Evolutionary conservation across 2,329 filamentous ascomycete species (phyloP).

Genomic region (Diaporthe amygdali): DNA sequence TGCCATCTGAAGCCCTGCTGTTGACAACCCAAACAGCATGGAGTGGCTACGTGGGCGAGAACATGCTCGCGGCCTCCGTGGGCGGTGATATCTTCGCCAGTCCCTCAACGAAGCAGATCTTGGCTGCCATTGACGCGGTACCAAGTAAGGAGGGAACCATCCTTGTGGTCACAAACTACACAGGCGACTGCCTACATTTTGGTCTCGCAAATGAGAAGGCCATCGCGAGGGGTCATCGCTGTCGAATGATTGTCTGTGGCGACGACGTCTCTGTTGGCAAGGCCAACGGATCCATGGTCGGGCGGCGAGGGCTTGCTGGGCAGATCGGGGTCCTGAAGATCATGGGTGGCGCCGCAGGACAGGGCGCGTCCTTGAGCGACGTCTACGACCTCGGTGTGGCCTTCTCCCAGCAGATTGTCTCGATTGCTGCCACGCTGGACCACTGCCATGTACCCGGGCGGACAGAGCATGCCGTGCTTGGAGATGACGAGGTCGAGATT

Average conservation of each 20-base stretch:
- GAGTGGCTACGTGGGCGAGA: slow-evolving; percentile 66
- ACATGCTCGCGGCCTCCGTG: slow-evolving; percentile 66
- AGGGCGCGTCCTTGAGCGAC: slow-evolving; percentile 53
- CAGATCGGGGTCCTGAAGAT: slow-evolving; percentile 66
- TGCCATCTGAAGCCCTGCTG: not conserved
- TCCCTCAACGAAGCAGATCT: slow-evolving; percentile 67
- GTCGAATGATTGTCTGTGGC: slow-evolving; percentile 64
- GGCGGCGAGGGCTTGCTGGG: slow-evolving; percentile 65
- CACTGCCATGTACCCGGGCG: slow-evolving; percentile 65
- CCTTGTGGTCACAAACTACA: slow-evolving; percentile 69
- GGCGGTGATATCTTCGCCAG: slow-evolving; percentile 69
- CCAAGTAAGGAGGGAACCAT: slow-evolving; percentile 62
- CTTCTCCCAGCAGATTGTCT: slow-evolving; percentile 57
- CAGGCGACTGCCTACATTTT: slow-evolving; percentile 67
- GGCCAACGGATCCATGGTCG: slow-evolving; percentile 59
- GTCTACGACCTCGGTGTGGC: slow-evolving; percentile 56
- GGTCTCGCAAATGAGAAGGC: slow-evolving; percentile 65
- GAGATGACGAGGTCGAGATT: slow-evolving; percentile 61
- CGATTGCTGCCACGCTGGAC: slow-evolving; percentile 63
- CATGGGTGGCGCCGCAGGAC: slow-evolving; percentile 55
- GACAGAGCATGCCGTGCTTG: slow-evolving; percentile 52
- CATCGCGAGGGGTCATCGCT: slow-evolving; percentile 57
- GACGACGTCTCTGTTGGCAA: slow-evolving; percentile 70
- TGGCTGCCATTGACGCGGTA: slow-evolving; percentile 60
- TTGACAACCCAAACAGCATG: slow-evolving; percentile 46